These are phyloP conservation scores for Plasmodium adleri DNA, from an alignment of 169 alveolate genomes.

Conservation along the genomic window DNA sequence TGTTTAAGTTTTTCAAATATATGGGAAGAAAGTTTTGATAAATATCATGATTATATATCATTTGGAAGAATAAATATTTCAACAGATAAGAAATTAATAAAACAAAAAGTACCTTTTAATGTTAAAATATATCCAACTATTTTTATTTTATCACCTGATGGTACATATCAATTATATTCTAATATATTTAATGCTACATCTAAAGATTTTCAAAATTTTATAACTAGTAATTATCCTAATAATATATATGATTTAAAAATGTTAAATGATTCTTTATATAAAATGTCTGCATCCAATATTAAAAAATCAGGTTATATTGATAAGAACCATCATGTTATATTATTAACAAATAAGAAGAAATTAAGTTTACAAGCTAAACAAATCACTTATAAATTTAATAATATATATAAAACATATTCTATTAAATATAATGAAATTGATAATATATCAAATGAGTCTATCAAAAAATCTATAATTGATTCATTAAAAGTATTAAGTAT, in stretches of 20 bases:
- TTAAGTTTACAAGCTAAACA: conserved; percentile 47
- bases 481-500: conserved; percentile 55
- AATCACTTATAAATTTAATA: conserved; percentile 22
- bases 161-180: conserved; percentile 78
- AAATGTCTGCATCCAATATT: neutral
- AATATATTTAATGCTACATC: conserved; percentile 75
- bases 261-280: conserved; percentile 4
- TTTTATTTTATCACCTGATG: conserved; percentile 77
- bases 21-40: conserved; percentile 83
- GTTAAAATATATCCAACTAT: conserved; percentile 82
- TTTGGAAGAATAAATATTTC: conserved; percentile 80
- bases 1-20: conserved; percentile 79
- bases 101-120: conserved; percentile 77
- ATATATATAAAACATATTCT: conserved; percentile 32
- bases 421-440: conserved; percentile 46
- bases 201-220: conserved; percentile 76
- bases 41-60: conserved; percentile 75
- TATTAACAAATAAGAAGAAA: conserved; percentile 39
- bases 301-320: conserved; percentile 26
- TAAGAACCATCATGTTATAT: conserved; percentile 26
- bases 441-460: conserved; percentile 10
- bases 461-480: conserved; percentile 35
- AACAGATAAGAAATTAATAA: conserved; percentile 75
- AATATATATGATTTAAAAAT: conserved; percentile 7
- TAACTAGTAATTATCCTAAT: conserved; percentile 71